phyloP scores from a whole-genome alignment of 805 yeast species.

The Tetrapisispora fleetii region DNA sequence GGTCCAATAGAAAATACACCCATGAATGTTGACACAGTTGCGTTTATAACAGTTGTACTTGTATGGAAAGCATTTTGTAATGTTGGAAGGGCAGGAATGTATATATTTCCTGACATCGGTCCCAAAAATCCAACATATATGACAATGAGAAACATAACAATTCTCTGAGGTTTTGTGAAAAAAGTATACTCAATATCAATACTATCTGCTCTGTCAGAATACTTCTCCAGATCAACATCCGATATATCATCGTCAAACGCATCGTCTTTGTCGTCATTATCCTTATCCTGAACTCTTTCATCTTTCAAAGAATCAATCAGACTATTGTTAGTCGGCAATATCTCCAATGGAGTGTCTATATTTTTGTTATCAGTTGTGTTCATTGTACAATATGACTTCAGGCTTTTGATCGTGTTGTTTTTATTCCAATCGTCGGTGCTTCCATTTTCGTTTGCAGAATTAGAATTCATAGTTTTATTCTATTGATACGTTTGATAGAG shows the following conservation, averaged over 20 bases:
- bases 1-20: slow-evolving; percentile 47
- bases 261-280: background rate
- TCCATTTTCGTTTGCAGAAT: background rate
- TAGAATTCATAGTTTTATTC: background rate
- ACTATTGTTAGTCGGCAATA: slow-evolving; percentile 1
- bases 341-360: background rate
- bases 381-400: background rate
- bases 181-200: slow-evolving; percentile 1
- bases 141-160: slow-evolving; percentile 32
- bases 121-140: slow-evolving; percentile 45
- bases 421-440: background rate
- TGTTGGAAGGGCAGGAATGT: slow-evolving; percentile 44
- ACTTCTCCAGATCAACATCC: background rate
- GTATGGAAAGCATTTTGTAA: slow-evolving; percentile 34
- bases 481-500: background rate
- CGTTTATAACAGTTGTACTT: slow-evolving; percentile 38
- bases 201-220: background rate
- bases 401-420: background rate
- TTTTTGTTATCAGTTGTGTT: background rate
- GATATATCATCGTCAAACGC: background rate
- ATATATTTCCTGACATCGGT: slow-evolving; percentile 48
- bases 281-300: background rate
- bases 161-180: slow-evolving; percentile 27
- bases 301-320: background rate
- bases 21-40: slow-evolving; percentile 51